phyloP scores from a whole-genome alignment of 208 protist genomes.

The Leishmania aethiopica region DNA sequence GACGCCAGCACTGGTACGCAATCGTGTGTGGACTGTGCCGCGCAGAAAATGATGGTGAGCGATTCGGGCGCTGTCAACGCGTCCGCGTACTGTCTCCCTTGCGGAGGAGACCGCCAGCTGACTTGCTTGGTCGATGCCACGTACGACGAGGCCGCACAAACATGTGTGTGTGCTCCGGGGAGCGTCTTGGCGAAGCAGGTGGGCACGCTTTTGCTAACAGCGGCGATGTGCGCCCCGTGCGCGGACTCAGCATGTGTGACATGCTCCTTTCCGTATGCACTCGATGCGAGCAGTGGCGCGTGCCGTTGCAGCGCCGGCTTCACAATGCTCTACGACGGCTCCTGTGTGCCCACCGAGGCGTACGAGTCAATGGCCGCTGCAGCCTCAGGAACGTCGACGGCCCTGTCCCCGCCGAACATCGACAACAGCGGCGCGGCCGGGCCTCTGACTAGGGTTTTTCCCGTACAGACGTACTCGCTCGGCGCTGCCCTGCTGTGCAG shows the following conservation, averaged over 20 bases:
- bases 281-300: slow-evolving; percentile 8
- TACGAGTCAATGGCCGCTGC: slow-evolving; percentile 35
- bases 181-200: slow-evolving; percentile 43
- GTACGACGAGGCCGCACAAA: slow-evolving; percentile 25
- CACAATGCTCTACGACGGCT: slow-evolving; percentile 57
- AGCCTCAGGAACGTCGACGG: slow-evolving; percentile 16
- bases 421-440: slow-evolving; percentile 39
- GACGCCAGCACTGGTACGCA: slow-evolving; percentile 4
- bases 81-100: slow-evolving; percentile 45
- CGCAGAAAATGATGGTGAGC: slow-evolving; percentile 39
- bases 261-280: slow-evolving; percentile 44
- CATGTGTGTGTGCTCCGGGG: slow-evolving; percentile 44
- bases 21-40: slow-evolving; percentile 43
- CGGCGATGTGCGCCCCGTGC: slow-evolving; percentile 55
- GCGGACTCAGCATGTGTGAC: slow-evolving; percentile 27
- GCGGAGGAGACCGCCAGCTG: slow-evolving; percentile 43
- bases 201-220: slow-evolving; percentile 31
- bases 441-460: slow-evolving; percentile 11
- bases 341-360: slow-evolving; percentile 39
- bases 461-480: slow-evolving; percentile 36
- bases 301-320: slow-evolving; percentile 47
- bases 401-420: slow-evolving; percentile 46
- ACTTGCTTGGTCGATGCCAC: slow-evolving; percentile 33
- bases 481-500: slow-evolving; percentile 53
- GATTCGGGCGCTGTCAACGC: slow-evolving; percentile 21